phyloP scores from a whole-genome alignment of 768 basidiomycete genomes.

The Podaxis sp. region DNA sequence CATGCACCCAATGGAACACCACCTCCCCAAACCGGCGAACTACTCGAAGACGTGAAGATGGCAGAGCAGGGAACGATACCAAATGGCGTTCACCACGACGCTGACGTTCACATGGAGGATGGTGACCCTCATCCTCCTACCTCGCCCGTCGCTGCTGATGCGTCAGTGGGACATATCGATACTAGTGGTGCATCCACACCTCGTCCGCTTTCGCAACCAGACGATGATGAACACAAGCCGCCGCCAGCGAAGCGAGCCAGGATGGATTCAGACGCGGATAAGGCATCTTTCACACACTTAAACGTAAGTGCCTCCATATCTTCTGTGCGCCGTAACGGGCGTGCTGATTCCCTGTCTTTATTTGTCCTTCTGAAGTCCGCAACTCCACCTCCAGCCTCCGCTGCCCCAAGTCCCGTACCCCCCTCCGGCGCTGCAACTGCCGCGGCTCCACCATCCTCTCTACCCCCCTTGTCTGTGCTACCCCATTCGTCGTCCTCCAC shows the following conservation, averaged over 20 bases:
- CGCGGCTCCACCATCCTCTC: slow-evolving; percentile 16
- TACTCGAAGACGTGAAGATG: slow-evolving; percentile 55
- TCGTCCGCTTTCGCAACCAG: slow-evolving; percentile 25
- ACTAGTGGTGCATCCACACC: slow-evolving; percentile 31
- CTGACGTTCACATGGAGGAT: slow-evolving; percentile 41
- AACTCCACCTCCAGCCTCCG: slow-evolving; percentile 68
- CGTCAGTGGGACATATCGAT: slow-evolving; percentile 33
- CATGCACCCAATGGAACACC: slow-evolving; percentile 42
- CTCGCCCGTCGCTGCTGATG: slow-evolving; percentile 33
- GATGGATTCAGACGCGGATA: slow-evolving; percentile 72
- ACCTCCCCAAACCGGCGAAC: slow-evolving; percentile 36
- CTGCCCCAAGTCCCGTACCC: slow-evolving; percentile 33
- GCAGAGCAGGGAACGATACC: slow-evolving; percentile 33
- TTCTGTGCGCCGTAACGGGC: slow-evolving; percentile 48
- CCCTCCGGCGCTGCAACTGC: slow-evolving; percentile 15
- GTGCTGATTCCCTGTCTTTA: slow-evolving; percentile 43
- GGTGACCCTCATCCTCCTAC: slow-evolving; percentile 35
- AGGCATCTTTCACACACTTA: slow-evolving; percentile 65
- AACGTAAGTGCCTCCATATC: slow-evolving; percentile 37
- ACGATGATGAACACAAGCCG: slow-evolving; percentile 57
- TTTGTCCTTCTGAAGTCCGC: slow-evolving; percentile 55
- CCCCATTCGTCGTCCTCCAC: slow-evolving; percentile 13
- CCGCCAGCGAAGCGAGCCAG: slow-evolving; percentile 83
- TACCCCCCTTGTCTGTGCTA: slow-evolving; percentile 17
- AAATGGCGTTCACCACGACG: slow-evolving; percentile 29